Evolutionary conservation across 345 rosid species (phyloP).

Genomic region (Jatropha curcas): DNA sequence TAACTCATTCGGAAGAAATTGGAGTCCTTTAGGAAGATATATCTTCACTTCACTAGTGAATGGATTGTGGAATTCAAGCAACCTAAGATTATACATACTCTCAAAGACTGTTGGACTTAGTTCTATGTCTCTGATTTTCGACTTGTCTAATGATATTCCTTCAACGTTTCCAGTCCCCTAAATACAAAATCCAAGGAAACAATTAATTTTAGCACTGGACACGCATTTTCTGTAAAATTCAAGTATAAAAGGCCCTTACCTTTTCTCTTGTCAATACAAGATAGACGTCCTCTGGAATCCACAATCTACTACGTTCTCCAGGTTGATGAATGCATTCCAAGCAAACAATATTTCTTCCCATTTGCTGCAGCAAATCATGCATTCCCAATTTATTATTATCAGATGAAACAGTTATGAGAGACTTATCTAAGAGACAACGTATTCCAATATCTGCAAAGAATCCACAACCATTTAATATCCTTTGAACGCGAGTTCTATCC

Average conservation of each 20-base stretch:
- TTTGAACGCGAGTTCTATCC: not conserved
- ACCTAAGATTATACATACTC: not conserved
- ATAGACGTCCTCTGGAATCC: not conserved
- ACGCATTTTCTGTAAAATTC: not conserved
- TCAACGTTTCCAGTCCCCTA: not conserved
- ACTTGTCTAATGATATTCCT: not conserved
- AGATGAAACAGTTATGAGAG: not conserved
- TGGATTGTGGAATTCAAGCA: not conserved
- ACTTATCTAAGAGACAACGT: not conserved
- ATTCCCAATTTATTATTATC: not conserved
- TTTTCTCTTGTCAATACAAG: not conserved
- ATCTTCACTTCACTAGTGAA: not conserved
- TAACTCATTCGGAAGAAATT: slow-evolving; percentile 4
- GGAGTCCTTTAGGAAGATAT: not conserved
- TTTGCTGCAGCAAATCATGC: not conserved
- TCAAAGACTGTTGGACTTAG: not conserved
- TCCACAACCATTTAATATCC: not conserved
- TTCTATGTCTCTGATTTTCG: not conserved
- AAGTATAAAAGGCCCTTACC: not conserved
- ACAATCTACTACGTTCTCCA: not conserved
- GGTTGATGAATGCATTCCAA: not conserved
- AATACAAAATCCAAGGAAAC: not conserved
- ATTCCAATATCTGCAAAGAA: not conserved
- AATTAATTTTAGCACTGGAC: not conserved
- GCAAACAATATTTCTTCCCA: not conserved